Evolutionary conservation across 768 basidiomycete species (phyloP).

Genomic region (Rhodotorula diobovata): DNA sequence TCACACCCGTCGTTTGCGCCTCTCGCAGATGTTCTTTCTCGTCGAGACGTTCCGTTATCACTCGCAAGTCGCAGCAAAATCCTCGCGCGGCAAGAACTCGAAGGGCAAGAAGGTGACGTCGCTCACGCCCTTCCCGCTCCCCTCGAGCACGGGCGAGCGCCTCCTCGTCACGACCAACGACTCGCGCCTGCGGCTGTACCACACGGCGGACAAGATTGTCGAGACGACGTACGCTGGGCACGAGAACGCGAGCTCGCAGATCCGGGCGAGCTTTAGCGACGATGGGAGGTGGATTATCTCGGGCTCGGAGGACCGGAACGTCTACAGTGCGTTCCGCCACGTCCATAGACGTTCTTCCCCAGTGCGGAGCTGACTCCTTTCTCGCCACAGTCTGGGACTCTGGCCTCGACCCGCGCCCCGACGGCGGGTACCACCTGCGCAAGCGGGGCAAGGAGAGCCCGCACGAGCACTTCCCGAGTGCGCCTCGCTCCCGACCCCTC

Average conservation of each 20-base stretch:
- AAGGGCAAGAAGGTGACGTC: slow-evolving; percentile 45
- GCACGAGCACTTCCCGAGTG: slow-evolving; percentile 32
- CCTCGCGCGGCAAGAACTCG: slow-evolving; percentile 40
- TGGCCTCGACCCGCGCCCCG: not conserved
- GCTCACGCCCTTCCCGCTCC: slow-evolving; percentile 30
- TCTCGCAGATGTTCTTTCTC: slow-evolving; percentile 38
- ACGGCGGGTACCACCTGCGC: slow-evolving; percentile 1
- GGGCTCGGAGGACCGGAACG: slow-evolving; percentile 38
- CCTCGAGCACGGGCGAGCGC: slow-evolving; percentile 17
- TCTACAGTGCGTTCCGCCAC: not conserved
- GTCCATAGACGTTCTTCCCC: not conserved
- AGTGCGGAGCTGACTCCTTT: not conserved
- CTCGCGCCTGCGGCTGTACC: slow-evolving; percentile 42
- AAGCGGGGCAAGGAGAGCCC: slow-evolving; percentile 20
- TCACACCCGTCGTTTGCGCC: not conserved
- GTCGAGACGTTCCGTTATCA: slow-evolving; percentile 35
- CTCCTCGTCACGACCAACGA: slow-evolving; percentile 45
- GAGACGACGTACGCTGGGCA: slow-evolving; percentile 43
- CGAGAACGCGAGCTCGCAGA: slow-evolving; percentile 42
- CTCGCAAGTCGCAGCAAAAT: slow-evolving; percentile 30
- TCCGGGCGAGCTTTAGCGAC: slow-evolving; percentile 38
- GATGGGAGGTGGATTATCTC: slow-evolving; percentile 42
- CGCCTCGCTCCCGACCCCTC: not conserved
- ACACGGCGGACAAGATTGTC: slow-evolving; percentile 32
- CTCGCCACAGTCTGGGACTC: slow-evolving; percentile 24